A percentile compares a stretch with the other conserved stretches of the same genome.
Conservation (phyloP, 441 rosid species). For the Pelargonium myrrhifolium region DNA sequence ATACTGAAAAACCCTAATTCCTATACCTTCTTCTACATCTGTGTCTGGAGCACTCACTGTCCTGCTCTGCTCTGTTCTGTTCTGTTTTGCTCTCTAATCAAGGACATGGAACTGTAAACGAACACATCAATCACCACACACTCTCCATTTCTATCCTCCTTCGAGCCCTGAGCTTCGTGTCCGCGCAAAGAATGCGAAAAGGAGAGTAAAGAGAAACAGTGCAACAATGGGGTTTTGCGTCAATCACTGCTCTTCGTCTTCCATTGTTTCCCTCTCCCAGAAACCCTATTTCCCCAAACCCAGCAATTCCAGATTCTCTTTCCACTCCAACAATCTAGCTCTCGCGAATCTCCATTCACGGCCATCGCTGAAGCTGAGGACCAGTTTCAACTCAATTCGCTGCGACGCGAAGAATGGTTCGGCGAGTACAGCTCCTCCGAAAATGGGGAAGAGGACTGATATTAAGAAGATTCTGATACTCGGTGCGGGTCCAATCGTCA, state of each 20-base stretch:
- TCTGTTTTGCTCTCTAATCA: background rate
- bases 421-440: background rate
- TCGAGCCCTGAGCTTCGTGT: background rate
- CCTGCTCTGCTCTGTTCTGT: background rate
- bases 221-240: background rate
- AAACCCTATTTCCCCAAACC: background rate
- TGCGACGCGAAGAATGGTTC: background rate
- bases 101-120: background rate
- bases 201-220: background rate
- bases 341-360: background rate
- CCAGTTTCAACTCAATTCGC: background rate
- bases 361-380: background rate
- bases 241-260: background rate
- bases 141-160: background rate
- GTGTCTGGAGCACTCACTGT: background rate
- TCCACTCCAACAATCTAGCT: background rate
- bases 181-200: too few species aligned
- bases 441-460: background rate
- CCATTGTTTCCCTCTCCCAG: background rate
- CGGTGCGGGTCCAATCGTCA: background rate
- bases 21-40: background rate
- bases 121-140: background rate
- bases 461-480: slow-evolving; percentile 2
- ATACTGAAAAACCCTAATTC: background rate
- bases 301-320: background rate